phyloP scores from a whole-genome alignment of 805 yeast species.

The Hanseniaspora vineae region DNA sequence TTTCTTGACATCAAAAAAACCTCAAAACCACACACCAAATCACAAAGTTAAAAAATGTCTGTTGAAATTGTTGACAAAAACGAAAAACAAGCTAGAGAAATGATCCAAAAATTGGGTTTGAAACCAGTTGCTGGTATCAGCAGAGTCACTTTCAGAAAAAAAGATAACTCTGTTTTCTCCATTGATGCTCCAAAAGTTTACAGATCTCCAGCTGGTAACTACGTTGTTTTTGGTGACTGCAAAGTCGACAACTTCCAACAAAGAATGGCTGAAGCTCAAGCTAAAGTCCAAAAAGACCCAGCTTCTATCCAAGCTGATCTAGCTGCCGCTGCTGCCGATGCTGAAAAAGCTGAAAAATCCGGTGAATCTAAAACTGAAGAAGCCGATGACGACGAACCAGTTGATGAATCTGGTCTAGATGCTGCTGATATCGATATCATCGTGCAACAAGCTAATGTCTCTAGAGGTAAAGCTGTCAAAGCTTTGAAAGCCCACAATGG shows the following conservation, averaged over 20 bases:
- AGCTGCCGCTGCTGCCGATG: conserved; percentile 38
- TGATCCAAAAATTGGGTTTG: conserved; percentile 77
- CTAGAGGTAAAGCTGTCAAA: conserved; percentile 82
- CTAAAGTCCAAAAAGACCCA: conserved; percentile 37
- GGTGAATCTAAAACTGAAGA: conserved; percentile 27
- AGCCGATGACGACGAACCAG: conserved; percentile 56
- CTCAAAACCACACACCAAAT: neutral
- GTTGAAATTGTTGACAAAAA: conserved; percentile 44
- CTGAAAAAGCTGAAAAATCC: conserved; percentile 30
- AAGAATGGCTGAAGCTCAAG: conserved; percentile 74
- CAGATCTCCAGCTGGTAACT: conserved; percentile 87
- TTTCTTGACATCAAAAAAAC: too few relatives aligned
- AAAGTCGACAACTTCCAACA: conserved; percentile 88
- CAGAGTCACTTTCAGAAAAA: conserved; percentile 91
- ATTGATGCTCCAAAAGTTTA: conserved; percentile 90
- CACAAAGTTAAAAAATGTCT: neutral
- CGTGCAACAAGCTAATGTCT: conserved; percentile 80
- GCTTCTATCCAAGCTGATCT: conserved; percentile 70
- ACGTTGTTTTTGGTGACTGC: conserved; percentile 96
- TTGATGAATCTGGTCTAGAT: conserved; percentile 76
- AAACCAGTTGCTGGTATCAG: conserved; percentile 84
- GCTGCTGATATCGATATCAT: conserved; percentile 75
- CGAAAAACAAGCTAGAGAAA: conserved; percentile 92
- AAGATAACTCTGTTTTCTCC: conserved; percentile 82
- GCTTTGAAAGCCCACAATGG: conserved; percentile 81